Evolutionary conservation across 768 basidiomycete species (phyloP).

Genomic region (Sarcodon aspratus): DNA sequence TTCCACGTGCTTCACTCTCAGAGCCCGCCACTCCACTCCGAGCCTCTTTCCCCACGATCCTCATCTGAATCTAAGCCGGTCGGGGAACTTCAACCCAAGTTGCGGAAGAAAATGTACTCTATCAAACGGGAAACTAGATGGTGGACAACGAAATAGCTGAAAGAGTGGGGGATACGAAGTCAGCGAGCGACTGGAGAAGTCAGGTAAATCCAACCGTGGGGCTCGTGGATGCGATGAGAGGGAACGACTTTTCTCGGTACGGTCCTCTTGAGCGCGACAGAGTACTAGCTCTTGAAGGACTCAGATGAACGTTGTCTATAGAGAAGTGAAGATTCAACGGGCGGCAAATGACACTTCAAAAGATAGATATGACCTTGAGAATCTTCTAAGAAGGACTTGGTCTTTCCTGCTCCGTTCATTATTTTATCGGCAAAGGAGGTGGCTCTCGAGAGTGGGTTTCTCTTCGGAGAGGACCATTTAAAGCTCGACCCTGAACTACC

Average conservation of each 20-base stretch:
- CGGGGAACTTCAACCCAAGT: conserved; percentile 2
- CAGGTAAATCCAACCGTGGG: background rate
- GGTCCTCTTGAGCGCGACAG: background rate
- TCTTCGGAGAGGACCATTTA: conserved; percentile 15
- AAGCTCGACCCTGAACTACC: conserved; percentile 21
- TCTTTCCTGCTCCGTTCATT: conserved; percentile 12
- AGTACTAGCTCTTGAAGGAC: conserved; percentile 1
- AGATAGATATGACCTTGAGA: background rate
- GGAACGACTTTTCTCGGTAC: background rate
- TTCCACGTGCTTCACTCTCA: conserved; percentile 3
- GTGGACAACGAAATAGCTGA: background rate
- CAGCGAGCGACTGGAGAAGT: no score
- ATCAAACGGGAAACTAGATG: conserved; percentile 25
- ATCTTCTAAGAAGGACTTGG: conserved; percentile 3
- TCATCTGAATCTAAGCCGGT: conserved; percentile 2
- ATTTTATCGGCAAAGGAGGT: conserved; percentile 14
- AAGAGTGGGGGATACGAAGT: no score
- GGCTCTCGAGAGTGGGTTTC: conserved; percentile 11
- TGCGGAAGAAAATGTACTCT: conserved; percentile 15
- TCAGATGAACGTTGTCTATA: background rate
- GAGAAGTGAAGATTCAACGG: background rate
- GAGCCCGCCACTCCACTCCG: conserved; percentile 4
- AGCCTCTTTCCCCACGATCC: conserved; percentile 4
- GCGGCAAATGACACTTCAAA: background rate
- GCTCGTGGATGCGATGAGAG: conserved; percentile 5